Evolutionary conservation across 2,329 filamentous ascomycete genomes (phyloP), one percentile per base, ranked within the genome.

Genomic region (Fusarium humuli): DNA sequence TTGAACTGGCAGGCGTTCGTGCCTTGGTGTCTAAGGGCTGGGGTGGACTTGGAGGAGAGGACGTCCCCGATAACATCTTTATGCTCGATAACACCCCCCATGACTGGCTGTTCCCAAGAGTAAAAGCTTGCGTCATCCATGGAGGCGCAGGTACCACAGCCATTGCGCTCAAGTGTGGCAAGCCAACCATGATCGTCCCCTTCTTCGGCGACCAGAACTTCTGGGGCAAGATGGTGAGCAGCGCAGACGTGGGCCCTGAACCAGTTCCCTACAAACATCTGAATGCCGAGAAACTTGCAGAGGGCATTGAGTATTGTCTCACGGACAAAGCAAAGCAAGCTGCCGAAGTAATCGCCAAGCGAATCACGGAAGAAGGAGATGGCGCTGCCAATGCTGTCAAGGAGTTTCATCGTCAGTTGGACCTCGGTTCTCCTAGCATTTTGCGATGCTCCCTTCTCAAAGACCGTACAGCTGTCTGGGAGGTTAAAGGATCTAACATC

Each of bases 131-230:
- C 6, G 87, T 94, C 2, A 92, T 93, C 65, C 92, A 94, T 68
- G 92, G 92, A n/a, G 92, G 92, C 14, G 92, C 92, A 1, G 92
- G 92, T 3, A 94, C 92, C 0, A 92, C 91, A 1, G 92, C 92
- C 3, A 91, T 91, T 48, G 91, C 91, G 2, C 82, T 94, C 32
- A 92, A 91, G 76, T 91, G 87, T 67, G 92, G 86, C 6, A 88
- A 87, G 72, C 92, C 92, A 0, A 93, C 90, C 7, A 91, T 93
- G 87, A 87, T 94, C 27, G 90, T 94, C 3, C 92, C 92, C 0
- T 94, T 94, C 79, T 94, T 94, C 70, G 92, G 92, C 5, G 92
- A 94, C 75, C 92, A 94, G 77, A 86, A 90, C 50, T 94, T 94
- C 76, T 94, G 92, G 92, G 92, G 91, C 4, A 83, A 84, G 20